Percentiles rank a stretch among this genome's conserved stretches.
These are phyloP conservation scores for Tuber indicum DNA, from an alignment of 495 filamentous ascomycete genomes.

Conservation along the genomic window DNA sequence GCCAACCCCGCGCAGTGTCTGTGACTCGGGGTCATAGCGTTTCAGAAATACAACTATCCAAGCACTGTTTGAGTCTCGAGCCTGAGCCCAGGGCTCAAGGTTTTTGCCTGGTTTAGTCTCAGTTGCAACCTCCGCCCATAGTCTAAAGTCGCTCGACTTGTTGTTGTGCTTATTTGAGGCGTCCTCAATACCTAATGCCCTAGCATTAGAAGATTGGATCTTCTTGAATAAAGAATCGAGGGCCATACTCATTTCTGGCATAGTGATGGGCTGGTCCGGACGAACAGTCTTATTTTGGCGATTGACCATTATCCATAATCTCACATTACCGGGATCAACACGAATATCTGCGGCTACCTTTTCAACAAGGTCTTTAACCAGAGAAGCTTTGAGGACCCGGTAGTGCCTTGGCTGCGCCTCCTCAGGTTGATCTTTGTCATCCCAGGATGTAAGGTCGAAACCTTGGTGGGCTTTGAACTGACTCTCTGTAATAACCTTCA, in stretches of 20 bases:
- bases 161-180: constrained; percentile 62
- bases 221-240: not conserved
- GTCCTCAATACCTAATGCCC: constrained; percentile 60
- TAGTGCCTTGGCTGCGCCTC: constrained; percentile 60
- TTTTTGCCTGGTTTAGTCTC: constrained; percentile 43
- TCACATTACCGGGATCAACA: constrained; percentile 57
- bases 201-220: constrained; percentile 16
- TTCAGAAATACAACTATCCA: constrained; percentile 86
- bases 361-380: constrained; percentile 64
- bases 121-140: constrained; percentile 77
- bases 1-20: constrained; percentile 66
- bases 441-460: constrained; percentile 74
- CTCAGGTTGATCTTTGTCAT: constrained; percentile 50
- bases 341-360: constrained; percentile 62
- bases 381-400: constrained; percentile 63
- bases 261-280: constrained; percentile 76
- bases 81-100: constrained; percentile 30
- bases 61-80: constrained; percentile 44
- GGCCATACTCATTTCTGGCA: constrained; percentile 57
- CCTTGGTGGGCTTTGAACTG: constrained; percentile 74
- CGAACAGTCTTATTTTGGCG: constrained; percentile 94
- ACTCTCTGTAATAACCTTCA: constrained; percentile 70
- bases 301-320: constrained; percentile 96
- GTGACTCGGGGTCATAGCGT: constrained; percentile 70
- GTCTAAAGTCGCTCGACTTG: constrained; percentile 63